Evolutionary conservation across 805 yeast genomes (phyloP).

Genomic region (Ogataea kodamae): DNA sequence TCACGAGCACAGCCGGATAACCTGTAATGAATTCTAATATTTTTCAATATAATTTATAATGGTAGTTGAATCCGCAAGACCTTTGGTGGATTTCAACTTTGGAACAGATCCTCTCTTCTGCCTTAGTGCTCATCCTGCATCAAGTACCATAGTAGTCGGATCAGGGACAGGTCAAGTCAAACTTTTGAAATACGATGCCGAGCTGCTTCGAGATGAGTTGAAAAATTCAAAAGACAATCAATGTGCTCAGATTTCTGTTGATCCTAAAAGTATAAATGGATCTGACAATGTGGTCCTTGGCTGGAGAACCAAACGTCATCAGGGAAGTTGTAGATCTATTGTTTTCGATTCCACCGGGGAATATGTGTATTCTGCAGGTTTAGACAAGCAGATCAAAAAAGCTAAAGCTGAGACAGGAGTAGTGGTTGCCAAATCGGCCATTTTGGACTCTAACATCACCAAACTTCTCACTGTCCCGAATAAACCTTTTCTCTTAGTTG

Average conservation of each 20-base stretch:
- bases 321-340: slow-evolving; percentile 77
- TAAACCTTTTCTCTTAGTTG: slow-evolving; percentile 50
- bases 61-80: slow-evolving; percentile 32
- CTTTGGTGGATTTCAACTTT: slow-evolving; percentile 45
- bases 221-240: slow-evolving; percentile 21
- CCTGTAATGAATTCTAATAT: slow-evolving; percentile 4
- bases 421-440: slow-evolving; percentile 52
- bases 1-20: slow-evolving; percentile 10
- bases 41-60: not conserved
- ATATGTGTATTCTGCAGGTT: slow-evolving; percentile 65
- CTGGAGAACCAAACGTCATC: slow-evolving; percentile 91
- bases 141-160: slow-evolving; percentile 63
- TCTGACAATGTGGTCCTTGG: slow-evolving; percentile 33
- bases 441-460: slow-evolving; percentile 31
- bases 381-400: slow-evolving; percentile 74
- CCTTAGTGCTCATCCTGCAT: slow-evolving; percentile 72
- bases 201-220: slow-evolving; percentile 37
- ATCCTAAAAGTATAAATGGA: slow-evolving; percentile 24
- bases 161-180: slow-evolving; percentile 78
- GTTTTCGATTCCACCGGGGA: slow-evolving; percentile 63
- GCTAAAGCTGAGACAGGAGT: slow-evolving; percentile 72
- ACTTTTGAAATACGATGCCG: slow-evolving; percentile 56
- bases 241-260: slow-evolving; percentile 29
- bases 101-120: slow-evolving; percentile 67
- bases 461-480: slow-evolving; percentile 43